These are phyloP conservation scores for Coffea eugenioides DNA, from an alignment of 257 asterid genomes.

Conservation along the genomic window DNA sequence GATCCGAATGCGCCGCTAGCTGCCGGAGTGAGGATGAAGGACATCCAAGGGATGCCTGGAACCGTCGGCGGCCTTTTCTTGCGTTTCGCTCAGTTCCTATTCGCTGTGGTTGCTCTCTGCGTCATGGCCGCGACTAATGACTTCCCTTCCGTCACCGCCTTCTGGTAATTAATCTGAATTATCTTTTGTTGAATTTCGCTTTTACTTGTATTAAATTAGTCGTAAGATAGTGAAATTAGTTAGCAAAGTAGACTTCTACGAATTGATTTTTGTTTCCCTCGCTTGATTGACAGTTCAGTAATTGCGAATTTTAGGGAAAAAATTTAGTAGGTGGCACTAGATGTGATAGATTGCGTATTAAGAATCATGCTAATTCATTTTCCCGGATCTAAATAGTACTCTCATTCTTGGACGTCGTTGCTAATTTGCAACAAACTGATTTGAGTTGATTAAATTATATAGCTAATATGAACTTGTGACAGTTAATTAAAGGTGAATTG, in stretches of 20 bases:
- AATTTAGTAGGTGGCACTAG: not conserved
- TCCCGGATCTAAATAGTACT: too few species aligned
- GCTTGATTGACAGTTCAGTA: too few species aligned
- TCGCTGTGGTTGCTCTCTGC: conserved; percentile 70
- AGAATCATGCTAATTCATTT: not conserved
- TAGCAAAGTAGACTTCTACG: not conserved
- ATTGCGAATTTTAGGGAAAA: not conserved
- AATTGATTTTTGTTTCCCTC: not conserved
- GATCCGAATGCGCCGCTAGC: conserved; percentile 57
- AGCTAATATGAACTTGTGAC: conserved; percentile 7
- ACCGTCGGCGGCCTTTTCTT: conserved; percentile 77
- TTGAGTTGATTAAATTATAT: not conserved
- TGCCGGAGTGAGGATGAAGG: conserved; percentile 78
- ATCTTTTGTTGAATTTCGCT: not conserved
- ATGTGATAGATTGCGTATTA: not conserved
- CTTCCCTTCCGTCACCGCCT: conserved; percentile 98
- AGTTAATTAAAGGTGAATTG: not conserved
- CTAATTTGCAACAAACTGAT: too few species aligned
- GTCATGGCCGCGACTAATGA: conserved; percentile 94
- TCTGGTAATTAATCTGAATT: conserved; percentile 50
- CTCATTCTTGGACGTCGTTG: too few species aligned
- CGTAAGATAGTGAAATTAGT: too few species aligned
- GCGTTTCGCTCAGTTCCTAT: conserved; percentile 69
- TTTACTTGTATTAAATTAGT: not conserved
- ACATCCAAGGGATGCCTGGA: conserved; percentile 97